Base-by-base conservation (phyloP, 2,329 filamentous ascomycete genomes). In the Penicillium olsonii region DNA sequence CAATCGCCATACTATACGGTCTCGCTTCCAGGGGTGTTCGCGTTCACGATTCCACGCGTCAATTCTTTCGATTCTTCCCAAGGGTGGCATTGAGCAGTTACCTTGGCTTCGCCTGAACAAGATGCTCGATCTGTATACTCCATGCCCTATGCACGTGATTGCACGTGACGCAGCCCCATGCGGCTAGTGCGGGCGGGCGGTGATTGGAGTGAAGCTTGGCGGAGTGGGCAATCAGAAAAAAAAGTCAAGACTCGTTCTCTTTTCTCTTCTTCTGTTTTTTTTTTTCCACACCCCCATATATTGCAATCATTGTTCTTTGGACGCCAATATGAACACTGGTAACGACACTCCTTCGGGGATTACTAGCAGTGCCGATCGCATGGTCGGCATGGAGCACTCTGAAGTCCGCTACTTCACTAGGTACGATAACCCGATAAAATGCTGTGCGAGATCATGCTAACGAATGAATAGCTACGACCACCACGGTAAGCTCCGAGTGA, bases 341-440 rank as follows among this genome's bases (percentile, higher is more conserved):
- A 43, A 54, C 52, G 59, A 62, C 35, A 52, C 63, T 52, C 39
- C 64, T 46, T 57, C 55, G 39, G 58, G 57, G 41, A 70, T 64
- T 45, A 59, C 68, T 51, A 73, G 70, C 64, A 75, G 72, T 48
- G 75, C 74, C 53, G 75, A 78, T 57, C 68, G 73, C 53, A 75
- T 77, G 73, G 72, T 73, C 27, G 75, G 73, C 63, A 86, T 96
- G 82, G 87, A 89, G 71, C 92, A 96, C 78, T 94, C 92, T 58
- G 94, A 99, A 81, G 91, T 95, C 74, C 94, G 97, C 75, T 99
- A 97, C 81, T 97, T 97, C 80, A 97, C 96, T 78, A 96, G 91
- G 92, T 95, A 76, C 59, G 69, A 49, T 29, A 27, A 41, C 22
- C 19, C 31, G n/a, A 38, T 31, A 15, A 19, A 35, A 22, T 20